Percentiles rank a stretch among this genome's conserved stretches.
Evolutionary conservation across 495 filamentous ascomycete genomes (phyloP).

Genomic region (Pyrenopolyporus hunteri): DNA sequence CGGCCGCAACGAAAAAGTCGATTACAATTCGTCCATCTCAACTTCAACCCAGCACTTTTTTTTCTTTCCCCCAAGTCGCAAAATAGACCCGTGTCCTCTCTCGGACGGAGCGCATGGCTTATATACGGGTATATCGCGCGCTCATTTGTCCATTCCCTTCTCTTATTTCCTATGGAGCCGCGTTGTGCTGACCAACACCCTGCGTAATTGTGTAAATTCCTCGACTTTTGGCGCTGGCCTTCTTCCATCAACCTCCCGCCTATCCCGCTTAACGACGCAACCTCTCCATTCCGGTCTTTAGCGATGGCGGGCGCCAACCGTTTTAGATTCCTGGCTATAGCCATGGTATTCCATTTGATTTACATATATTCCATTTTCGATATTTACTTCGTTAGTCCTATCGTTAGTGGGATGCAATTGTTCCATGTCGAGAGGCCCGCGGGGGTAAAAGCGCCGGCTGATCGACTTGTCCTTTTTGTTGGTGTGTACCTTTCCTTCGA

Average conservation of each 20-base stretch:
- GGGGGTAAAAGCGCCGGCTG: slow-evolving; percentile 75
- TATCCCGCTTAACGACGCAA: slow-evolving; percentile 21
- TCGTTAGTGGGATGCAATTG: slow-evolving; percentile 92
- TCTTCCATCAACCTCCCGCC: slow-evolving; percentile 6
- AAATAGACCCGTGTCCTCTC: neutral
- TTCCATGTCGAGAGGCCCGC: slow-evolving; percentile 70
- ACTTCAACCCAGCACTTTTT: slow-evolving; percentile 2
- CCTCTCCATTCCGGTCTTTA: slow-evolving; percentile 1
- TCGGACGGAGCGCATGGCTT: slow-evolving; percentile 19
- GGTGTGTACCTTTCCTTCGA: slow-evolving; percentile 58
- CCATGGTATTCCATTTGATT: slow-evolving; percentile 90
- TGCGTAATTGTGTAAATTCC: neutral
- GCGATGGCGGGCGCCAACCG: slow-evolving; percentile 81
- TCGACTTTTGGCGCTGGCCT: neutral
- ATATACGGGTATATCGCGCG: slow-evolving; percentile 4
- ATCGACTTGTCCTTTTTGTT: slow-evolving; percentile 91
- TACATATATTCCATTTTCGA: slow-evolving; percentile 99
- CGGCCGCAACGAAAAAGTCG: slow-evolving; percentile 13
- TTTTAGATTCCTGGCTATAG: slow-evolving; percentile 87
- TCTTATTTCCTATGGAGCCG: slow-evolving; percentile 24
- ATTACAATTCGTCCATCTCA: slow-evolving; percentile 19
- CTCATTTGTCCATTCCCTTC: slow-evolving; percentile 4
- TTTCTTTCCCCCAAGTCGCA: slow-evolving; percentile 2
- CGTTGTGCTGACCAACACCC: slow-evolving; percentile 11
- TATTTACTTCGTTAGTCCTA: slow-evolving; percentile 98